These are phyloP conservation scores for Begonia masoniana DNA, from an alignment of 306 rosid genomes.

Conservation along the genomic window DNA sequence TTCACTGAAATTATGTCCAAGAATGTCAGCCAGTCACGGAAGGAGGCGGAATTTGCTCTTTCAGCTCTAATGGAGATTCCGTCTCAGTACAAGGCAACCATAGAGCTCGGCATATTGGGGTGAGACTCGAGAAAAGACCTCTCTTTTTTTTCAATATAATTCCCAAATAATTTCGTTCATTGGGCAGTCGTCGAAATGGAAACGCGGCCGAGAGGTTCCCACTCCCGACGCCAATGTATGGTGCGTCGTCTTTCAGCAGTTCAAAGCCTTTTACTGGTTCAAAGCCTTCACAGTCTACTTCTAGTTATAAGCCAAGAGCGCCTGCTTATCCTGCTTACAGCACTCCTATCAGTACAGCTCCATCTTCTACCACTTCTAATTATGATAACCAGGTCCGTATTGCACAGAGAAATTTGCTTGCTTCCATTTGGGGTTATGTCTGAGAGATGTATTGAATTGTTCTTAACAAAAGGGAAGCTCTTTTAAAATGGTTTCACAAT, in stretches of 20 bases:
- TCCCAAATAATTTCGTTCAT: conserved; percentile 8
- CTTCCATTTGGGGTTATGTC: too few species aligned
- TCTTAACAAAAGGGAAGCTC: too few species aligned
- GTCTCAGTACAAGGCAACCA: conserved; percentile 77
- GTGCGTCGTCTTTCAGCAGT: conserved; percentile 38
- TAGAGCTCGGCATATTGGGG: conserved; percentile 76
- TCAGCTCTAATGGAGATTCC: conserved; percentile 92
- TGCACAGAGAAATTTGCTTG: too few species aligned
- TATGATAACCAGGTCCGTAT: too few species aligned
- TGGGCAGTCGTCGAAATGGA: conserved; percentile 42
- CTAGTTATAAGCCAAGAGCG: too few species aligned
- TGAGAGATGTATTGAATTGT: too few species aligned
- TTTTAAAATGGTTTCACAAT: too few species aligned
- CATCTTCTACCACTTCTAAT: too few species aligned
- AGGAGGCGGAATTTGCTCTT: conserved; percentile 87
- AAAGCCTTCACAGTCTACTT: neutral
- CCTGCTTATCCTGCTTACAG: too few species aligned
- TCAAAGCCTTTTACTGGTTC: conserved; percentile 3
- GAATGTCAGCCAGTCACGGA: conserved; percentile 51
- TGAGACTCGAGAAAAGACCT: conserved; percentile 14
- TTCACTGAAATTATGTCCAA: conserved; percentile 85
- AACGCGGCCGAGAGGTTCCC: conserved; percentile 59
- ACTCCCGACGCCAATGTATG: conserved; percentile 79
- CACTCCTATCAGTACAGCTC: too few species aligned
- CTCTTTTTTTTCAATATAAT: neutral